Percentiles rank a stretch among this genome's conserved stretches.
Evolutionary conservation across 2,329 filamentous ascomycete genomes (phyloP).

Genomic region (Fusarium verrucosum): DNA sequence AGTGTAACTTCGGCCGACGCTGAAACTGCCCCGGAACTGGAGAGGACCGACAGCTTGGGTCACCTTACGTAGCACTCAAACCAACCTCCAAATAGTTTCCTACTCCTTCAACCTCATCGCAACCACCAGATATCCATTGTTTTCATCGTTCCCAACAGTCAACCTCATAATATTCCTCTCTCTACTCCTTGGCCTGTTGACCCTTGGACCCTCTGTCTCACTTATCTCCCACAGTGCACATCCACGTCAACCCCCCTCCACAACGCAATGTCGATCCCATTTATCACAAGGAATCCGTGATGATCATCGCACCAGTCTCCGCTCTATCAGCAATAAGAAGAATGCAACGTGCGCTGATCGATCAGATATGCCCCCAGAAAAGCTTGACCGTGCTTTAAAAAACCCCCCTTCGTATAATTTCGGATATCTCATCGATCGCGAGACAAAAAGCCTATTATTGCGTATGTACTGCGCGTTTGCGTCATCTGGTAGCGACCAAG

Average conservation of each 20-base stretch:
- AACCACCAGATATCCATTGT: not conserved
- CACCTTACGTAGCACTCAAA: constrained; percentile 13
- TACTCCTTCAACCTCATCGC: constrained; percentile 1
- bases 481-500: constrained; percentile 29
- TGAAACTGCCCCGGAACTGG: constrained; percentile 9
- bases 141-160: not conserved
- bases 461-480: not conserved
- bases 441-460: not conserved
- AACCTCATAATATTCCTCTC: not conserved
- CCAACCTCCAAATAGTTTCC: not conserved
- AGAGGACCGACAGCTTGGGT: constrained; percentile 17
- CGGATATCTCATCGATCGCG: constrained; percentile 13
- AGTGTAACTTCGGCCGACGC: constrained; percentile 14
- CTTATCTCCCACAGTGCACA: not conserved
- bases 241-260: not conserved
- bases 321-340: constrained; percentile 12
- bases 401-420: constrained; percentile 21
- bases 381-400: constrained; percentile 25
- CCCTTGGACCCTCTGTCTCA: constrained; percentile 18
- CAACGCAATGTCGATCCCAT: constrained; percentile 24
- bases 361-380: constrained; percentile 31
- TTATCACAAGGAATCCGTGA: constrained; percentile 18
- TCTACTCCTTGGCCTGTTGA: not conserved
- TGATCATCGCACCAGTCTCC: constrained; percentile 20
- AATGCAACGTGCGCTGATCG: constrained; percentile 39